phyloP scores from a whole-genome alignment of 805 yeast genomes.

The Lipomyces sp. region DNA sequence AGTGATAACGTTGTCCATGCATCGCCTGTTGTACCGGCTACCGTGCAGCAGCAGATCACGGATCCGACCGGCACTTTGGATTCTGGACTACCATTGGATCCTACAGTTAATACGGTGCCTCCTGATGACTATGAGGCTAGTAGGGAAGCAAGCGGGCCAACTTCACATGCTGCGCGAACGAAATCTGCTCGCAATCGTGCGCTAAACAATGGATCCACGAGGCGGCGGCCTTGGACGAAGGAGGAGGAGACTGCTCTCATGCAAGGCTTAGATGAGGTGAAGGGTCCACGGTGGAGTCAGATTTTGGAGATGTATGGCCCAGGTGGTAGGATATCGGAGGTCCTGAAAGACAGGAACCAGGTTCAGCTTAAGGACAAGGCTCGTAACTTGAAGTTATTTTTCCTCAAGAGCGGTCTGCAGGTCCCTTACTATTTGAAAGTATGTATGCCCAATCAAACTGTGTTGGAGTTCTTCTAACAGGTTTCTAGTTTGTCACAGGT shows the following conservation, averaged over 20 bases:
- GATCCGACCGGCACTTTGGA: constrained; percentile 26
- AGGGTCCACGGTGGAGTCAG: constrained; percentile 94
- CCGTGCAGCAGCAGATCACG: background rate
- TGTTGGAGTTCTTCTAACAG: background rate
- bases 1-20: constrained; percentile 13
- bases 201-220: constrained; percentile 31
- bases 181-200: constrained; percentile 18
- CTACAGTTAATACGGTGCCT: constrained; percentile 9
- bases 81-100: constrained; percentile 22
- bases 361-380: constrained; percentile 96
- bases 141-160: background rate
- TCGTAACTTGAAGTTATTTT: constrained; percentile 90
- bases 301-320: constrained; percentile 91
- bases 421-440: constrained; percentile 71
- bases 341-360: constrained; percentile 83
- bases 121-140: background rate
- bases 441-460: background rate
- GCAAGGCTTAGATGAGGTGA: constrained; percentile 70
- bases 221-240: constrained; percentile 80
- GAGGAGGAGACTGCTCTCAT: constrained; percentile 86
- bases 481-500: constrained; percentile 76
- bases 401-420: constrained; percentile 71
- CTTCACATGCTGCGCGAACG: background rate
- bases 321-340: constrained; percentile 85
- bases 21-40: constrained; percentile 11